A percentile compares a stretch with the other conserved stretches of the same genome.
Conservation (phyloP, 2,329 filamentous ascomycete species). For the Drechslerella stenobrocha region DNA sequence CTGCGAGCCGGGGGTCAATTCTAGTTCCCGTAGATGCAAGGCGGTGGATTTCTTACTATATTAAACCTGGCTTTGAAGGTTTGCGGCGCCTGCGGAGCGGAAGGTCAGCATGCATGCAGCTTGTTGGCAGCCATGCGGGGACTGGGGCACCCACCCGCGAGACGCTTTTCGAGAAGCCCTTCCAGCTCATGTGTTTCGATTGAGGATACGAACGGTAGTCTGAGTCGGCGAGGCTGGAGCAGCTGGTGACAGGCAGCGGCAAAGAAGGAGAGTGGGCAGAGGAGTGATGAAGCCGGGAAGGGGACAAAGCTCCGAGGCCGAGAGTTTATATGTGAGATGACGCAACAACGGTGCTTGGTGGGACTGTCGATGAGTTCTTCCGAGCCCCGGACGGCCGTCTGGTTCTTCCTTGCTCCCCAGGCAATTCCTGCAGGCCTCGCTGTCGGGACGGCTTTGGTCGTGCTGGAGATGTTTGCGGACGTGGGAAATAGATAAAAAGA, state of each 20-base stretch:
- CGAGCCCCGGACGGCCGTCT: background rate
- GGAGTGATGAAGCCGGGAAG: constrained; percentile 25
- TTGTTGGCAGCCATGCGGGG: constrained; percentile 1
- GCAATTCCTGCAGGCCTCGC: no score
- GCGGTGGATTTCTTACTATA: constrained; percentile 60
- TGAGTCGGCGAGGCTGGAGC: constrained; percentile 10
- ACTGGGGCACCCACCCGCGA: constrained; percentile 67
- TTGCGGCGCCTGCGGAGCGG: constrained; percentile 72
- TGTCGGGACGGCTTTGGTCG: no score
- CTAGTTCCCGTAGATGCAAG: background rate
- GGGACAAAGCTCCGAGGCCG: constrained; percentile 15
- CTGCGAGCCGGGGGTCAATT: constrained; percentile 53
- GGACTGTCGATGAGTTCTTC: background rate
- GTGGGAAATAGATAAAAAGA: no score
- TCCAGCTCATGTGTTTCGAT: constrained; percentile 77
- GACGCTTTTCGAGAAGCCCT: constrained; percentile 89
- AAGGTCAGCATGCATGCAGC: constrained; percentile 52
- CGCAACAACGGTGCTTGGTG: constrained; percentile 22
- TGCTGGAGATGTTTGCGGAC: no score
- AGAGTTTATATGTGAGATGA: constrained; percentile 44
- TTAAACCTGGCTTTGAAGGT: constrained; percentile 90
- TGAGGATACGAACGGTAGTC: background rate
- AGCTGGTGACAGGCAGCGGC: constrained; percentile 18
- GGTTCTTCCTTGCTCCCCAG: no score
- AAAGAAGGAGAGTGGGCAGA: constrained; percentile 14